A percentile compares a stretch with the other conserved stretches of the same genome.
Evolutionary conservation across 78 protist genomes (phyloP).

Genomic region (Speleostelium caveatum): DNA sequence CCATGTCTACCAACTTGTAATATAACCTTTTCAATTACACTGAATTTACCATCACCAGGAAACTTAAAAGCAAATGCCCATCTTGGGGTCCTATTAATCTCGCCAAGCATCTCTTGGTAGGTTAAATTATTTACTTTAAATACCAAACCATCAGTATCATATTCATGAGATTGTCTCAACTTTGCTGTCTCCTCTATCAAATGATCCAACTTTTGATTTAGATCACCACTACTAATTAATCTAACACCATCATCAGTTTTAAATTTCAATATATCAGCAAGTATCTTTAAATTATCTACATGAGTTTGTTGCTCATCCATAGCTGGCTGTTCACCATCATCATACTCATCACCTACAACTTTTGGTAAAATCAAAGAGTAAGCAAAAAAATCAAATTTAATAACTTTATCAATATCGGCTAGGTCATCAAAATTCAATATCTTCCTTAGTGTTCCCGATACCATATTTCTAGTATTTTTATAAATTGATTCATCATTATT

Average conservation of each 20-base stretch:
- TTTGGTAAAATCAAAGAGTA: constrained; percentile 8
- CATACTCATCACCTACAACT: neutral
- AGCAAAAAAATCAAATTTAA: constrained; percentile 47
- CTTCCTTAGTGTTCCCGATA: constrained; percentile 65
- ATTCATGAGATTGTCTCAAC: neutral
- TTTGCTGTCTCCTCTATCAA: neutral
- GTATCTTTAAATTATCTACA: neutral
- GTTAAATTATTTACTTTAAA: constrained; percentile 37
- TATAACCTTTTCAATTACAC: neutral
- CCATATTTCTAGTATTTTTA: constrained; percentile 78
- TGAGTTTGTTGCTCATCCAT: constrained; percentile 9
- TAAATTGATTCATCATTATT: constrained; percentile 13
- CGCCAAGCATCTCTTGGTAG: constrained; percentile 14
- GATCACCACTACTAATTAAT: neutral
- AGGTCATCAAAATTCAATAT: neutral
- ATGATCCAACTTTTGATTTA: neutral
- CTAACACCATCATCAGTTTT: constrained; percentile 10
- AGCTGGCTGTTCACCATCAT: too few species aligned
- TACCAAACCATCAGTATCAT: constrained; percentile 62
- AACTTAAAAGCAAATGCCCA: constrained; percentile 83
- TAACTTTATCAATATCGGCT: neutral
- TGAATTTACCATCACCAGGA: neutral
- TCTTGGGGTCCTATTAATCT: constrained; percentile 57
- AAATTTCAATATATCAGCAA: constrained; percentile 6
- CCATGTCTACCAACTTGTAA: constrained; percentile 75